These are phyloP conservation scores for Vinca major DNA, from an alignment of 305 asterid genomes.

Conservation along the genomic window DNA sequence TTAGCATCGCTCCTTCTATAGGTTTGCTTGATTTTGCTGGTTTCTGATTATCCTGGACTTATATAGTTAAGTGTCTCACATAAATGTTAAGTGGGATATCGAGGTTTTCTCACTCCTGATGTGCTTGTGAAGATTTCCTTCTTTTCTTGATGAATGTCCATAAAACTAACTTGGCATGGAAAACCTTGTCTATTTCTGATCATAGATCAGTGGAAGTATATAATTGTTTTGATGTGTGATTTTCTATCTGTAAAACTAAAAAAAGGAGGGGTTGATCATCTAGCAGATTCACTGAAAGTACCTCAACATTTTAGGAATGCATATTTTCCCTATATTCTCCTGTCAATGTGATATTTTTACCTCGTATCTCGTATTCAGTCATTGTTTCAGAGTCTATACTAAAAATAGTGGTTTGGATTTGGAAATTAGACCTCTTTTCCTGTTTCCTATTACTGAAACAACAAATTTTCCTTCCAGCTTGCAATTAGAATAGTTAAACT, in stretches of 20 bases:
- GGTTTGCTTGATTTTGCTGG: conserved; percentile 8
- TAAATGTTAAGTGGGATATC: too few relatives aligned
- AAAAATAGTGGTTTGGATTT: background rate
- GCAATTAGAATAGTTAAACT: conserved; percentile 18
- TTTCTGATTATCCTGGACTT: background rate
- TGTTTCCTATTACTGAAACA: background rate
- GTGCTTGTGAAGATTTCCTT: background rate
- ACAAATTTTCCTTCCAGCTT: background rate
- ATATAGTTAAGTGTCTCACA: background rate
- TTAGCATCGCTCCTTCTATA: conserved; percentile 24
- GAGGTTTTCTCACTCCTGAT: background rate
- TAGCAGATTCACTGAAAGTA: background rate
- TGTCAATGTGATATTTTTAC: background rate
- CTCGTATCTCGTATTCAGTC: too few relatives aligned
- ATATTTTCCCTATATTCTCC: conserved; percentile 1
- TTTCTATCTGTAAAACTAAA: background rate
- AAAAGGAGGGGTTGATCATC: background rate
- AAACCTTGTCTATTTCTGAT: background rate
- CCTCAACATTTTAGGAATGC: background rate
- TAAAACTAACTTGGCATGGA: background rate
- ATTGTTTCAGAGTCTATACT: background rate
- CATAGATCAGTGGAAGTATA: background rate
- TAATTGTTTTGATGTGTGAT: background rate
- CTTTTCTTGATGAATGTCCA: conserved; percentile 4
- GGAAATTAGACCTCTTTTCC: background rate